phyloP scores from a whole-genome alignment of 2,329 filamentous ascomycete species.

The Trichoderma cornu-damae region DNA sequence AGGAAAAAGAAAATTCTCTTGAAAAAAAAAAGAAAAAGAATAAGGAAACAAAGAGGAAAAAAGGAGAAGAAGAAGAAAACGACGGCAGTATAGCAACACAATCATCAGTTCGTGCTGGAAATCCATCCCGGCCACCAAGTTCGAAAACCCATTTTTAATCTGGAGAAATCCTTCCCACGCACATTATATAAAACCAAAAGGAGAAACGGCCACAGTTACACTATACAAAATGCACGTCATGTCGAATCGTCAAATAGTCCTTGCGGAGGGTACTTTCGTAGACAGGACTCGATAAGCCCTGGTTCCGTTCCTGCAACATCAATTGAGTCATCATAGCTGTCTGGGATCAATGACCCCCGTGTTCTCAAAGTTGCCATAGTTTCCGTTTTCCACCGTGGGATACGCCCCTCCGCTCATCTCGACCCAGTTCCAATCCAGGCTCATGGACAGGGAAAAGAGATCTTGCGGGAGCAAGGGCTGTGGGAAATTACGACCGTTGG shows the following conservation, averaged over 20 bases:
- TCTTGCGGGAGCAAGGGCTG: slow-evolving; percentile 90
- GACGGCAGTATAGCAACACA: neutral
- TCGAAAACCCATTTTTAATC: neutral
- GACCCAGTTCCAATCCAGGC: slow-evolving; percentile 80
- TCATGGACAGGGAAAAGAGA: slow-evolving; percentile 93
- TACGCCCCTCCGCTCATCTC: slow-evolving; percentile 63
- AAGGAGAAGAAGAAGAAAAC: neutral
- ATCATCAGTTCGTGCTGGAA: neutral
- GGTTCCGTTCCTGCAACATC: neutral
- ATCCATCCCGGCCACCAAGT: neutral
- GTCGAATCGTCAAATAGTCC: too few species aligned
- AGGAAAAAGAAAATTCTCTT: neutral
- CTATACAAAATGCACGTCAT: neutral
- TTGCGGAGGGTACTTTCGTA: too few species aligned
- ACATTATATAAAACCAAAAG: neutral
- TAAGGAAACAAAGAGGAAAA: neutral
- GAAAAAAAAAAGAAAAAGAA: neutral
- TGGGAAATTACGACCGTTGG: slow-evolving; percentile 51
- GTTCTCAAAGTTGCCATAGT: slow-evolving; percentile 32
- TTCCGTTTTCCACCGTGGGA: slow-evolving; percentile 59
- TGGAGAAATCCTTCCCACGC: neutral
- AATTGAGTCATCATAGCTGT: neutral
- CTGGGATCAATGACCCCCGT: neutral
- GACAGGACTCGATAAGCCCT: too few species aligned
- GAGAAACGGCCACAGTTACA: neutral